Evolutionary conservation across 257 asterid genomes (phyloP), one percentile per base, ranked within the genome.

Genomic region (Solanum arcanum): DNA sequence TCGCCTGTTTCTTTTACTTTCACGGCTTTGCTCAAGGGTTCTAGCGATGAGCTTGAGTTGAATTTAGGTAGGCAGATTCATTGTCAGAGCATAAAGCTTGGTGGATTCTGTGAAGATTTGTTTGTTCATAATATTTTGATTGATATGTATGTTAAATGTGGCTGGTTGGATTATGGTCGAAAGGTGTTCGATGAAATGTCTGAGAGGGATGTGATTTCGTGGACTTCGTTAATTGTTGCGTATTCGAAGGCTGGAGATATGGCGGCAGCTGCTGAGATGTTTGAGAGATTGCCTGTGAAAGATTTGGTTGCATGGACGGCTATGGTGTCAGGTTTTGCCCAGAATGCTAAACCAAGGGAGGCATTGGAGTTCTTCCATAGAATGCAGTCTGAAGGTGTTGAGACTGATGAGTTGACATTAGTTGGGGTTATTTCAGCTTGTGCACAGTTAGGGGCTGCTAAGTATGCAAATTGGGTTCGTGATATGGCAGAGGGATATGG

Each of bases 301-400:
- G 99, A 94, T 85, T 91, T 92, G 93, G 94, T 95, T 89, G 95
- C 94, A 1, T 96, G 99, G 98, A 96, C 98, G 0, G 92, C 98
- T 1, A 92, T 95, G 96, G 96, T 96, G 88, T 92, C 97, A 7
- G 98, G 99, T 23, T 94, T 92, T 64, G 97, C 93, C 0, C 95
- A 91, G 75, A 95, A 96, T 59, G 95, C 92, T 21, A 93, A 87
- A 86, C 99, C 97, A 1, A 92, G 83, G 88, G 95, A 96, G 83
- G 96, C 98, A 1, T 84, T 95, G 94, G 92, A 92, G 88, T 91
- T 84, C 83, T 95, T 95, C 21, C 90, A 91, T 87, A 90, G 89
- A 87, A 96, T 96, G 99, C 94, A 91, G 90, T 90, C 33, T 73
- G 88, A 86, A 0, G 96, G 97, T 23, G 92, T 96, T 83, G 90